Evolutionary conservation across 257 asterid species (phyloP).

Genomic region (Solanum sejunctum): DNA sequence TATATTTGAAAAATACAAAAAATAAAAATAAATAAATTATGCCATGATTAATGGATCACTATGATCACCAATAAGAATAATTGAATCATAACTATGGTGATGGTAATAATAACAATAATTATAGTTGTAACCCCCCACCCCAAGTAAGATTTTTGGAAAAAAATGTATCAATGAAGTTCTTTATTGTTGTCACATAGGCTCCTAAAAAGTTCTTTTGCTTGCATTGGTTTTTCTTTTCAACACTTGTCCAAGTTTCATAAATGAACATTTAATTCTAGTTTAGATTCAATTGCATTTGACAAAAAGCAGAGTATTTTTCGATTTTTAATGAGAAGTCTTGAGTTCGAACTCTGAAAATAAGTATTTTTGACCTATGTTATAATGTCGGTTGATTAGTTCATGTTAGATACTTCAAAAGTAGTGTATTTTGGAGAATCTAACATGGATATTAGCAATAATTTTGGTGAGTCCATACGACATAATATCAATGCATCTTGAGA

Average conservation of each 20-base stretch:
- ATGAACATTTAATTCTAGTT: background rate
- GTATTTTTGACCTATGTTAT: background rate
- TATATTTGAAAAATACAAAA: background rate
- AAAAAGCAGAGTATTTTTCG: background rate
- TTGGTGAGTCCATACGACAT: background rate
- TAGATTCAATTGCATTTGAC: background rate
- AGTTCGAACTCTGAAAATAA: background rate
- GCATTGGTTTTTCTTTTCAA: background rate
- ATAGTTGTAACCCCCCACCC: no score
- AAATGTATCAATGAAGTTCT: background rate
- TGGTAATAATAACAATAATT: background rate
- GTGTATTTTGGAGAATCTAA: no score
- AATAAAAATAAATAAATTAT: accelerated
- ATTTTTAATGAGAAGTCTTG: background rate
- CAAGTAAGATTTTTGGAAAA: no score
- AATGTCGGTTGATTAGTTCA: no score
- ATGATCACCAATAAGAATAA: background rate
- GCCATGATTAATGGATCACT: background rate
- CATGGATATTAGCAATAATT: no score
- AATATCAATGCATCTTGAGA: background rate
- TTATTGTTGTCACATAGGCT: background rate
- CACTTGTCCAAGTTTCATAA: background rate
- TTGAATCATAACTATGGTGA: background rate
- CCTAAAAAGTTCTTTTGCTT: background rate
- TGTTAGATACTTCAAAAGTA: no score